Evolutionary conservation across 257 asterid species (phyloP).

Genomic region (Phtheirospermum japonicum): DNA sequence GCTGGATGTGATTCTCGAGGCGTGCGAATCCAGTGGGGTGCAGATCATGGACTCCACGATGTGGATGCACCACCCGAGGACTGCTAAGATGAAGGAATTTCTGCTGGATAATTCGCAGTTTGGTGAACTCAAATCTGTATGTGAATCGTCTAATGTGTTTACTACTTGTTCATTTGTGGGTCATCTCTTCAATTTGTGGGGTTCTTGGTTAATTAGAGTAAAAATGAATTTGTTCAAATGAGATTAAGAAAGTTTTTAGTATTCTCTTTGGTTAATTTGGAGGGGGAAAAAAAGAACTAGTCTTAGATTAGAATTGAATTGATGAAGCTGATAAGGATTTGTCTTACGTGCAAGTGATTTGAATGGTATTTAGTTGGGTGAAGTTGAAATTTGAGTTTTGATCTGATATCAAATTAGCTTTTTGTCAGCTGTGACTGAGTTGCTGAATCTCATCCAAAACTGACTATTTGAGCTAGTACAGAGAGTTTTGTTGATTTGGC

Average conservation of each 20-base stretch:
- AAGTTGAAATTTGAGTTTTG: too few relatives aligned
- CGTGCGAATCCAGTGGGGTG: conserved; percentile 70
- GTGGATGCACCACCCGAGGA: conserved; percentile 89
- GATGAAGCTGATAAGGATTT: too few relatives aligned
- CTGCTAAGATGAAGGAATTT: conserved; percentile 63
- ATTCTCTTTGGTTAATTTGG: too few relatives aligned
- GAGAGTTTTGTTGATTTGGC: too few relatives aligned
- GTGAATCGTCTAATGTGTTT: not conserved
- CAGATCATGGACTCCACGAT: conserved; percentile 84
- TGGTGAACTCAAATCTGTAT: conserved; percentile 69
- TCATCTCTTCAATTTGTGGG: not conserved
- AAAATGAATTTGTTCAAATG: not conserved
- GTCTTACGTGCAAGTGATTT: too few relatives aligned
- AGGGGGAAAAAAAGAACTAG: too few relatives aligned
- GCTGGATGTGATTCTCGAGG: conserved; percentile 58
- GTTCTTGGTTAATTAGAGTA: conserved; percentile 1
- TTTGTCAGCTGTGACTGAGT: too few relatives aligned
- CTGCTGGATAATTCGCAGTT: conserved; percentile 43
- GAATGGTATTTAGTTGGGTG: too few relatives aligned
- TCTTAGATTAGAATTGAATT: too few relatives aligned
- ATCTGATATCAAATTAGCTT: too few relatives aligned
- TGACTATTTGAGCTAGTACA: too few relatives aligned
- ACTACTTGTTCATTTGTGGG: not conserved
- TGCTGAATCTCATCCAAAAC: too few relatives aligned
- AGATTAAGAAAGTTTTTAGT: not conserved